Percentiles rank a stretch among this genome's conserved stretches.
phyloP scores from a whole-genome alignment of 2,329 filamentous ascomycete species.

The Pseudogymnoascus sp. region DNA sequence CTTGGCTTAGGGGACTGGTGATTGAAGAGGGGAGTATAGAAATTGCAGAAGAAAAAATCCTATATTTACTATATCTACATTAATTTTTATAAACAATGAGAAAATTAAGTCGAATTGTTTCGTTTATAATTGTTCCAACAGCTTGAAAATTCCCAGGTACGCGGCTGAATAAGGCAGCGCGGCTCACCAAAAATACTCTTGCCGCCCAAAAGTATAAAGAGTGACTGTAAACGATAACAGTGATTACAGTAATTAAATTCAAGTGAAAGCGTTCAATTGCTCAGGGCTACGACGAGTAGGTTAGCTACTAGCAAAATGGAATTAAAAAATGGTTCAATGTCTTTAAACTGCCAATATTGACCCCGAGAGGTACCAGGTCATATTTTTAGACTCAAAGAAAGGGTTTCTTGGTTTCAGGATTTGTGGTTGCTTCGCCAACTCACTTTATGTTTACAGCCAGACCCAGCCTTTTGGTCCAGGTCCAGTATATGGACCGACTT shows the following conservation, averaged over 20 bases:
- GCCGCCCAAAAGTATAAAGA: too few species aligned
- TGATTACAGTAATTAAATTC: too few species aligned
- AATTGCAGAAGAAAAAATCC: neutral
- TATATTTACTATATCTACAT: neutral
- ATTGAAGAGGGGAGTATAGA: neutral
- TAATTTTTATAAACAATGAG: neutral
- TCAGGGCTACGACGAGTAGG: too few species aligned
- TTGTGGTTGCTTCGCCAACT: slow-evolving; percentile 4
- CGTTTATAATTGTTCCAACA: neutral
- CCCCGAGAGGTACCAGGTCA: neutral
- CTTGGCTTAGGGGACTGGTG: neutral
- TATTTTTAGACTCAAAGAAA: slow-evolving; percentile 1
- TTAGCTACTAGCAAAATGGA: too few species aligned
- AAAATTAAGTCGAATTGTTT: neutral
- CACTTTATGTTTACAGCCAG: slow-evolving; percentile 4
- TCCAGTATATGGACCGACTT: neutral
- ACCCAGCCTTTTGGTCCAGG: neutral
- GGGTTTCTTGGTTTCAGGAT: neutral
- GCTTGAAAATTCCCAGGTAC: neutral
- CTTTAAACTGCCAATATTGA: too few species aligned
- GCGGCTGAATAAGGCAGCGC: too few species aligned
- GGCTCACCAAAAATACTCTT: too few species aligned
- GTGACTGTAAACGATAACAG: too few species aligned
- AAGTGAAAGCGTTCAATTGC: too few species aligned
- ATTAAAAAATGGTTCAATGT: too few species aligned